Base-by-base conservation (phyloP, 768 basidiomycete species). In the Lactarius psammicola region DNA sequence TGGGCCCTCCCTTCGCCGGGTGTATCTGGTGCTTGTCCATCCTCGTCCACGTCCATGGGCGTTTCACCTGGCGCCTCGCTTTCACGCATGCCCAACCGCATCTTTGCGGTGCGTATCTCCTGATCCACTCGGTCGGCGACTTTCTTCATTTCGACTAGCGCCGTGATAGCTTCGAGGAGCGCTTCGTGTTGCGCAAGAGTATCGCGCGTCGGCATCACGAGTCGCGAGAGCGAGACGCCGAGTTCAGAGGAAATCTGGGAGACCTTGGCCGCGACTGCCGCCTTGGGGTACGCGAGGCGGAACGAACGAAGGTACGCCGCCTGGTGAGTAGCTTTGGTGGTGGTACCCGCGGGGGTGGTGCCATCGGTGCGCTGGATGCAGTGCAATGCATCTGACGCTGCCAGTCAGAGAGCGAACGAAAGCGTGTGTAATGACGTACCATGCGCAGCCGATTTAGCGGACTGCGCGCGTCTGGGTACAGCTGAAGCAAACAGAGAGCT, bases 171-270 rank as follows among this genome's bases (percentile, higher is more conserved):
- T 5, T 88, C 87, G 54, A 95, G 72, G 18, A 98, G 76, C 17
- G 80, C 79, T 67, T 97, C 94, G 23, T 95, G 80, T 70, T 84
- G 85, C 60, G 83, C 80, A 60, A 88, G 81, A 69, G 94, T 97
- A 30, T 87, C 87, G 44, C 87, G 82, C 2, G 97, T 98, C 20
- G 97, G 97, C 94, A 98, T 98, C 66, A 96, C 91, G 58, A 99
- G 82, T 13, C 90, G 86, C 18, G 82, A 83, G 62, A 86, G 80
- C 18, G 83, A 82, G 13, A 97, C 78, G 17, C 89, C 88, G 13
- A 95, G 81, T 76, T 98, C 95, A 8, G 81, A 74, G 18, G 98
- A 82, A 17, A 88, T 82, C 65, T 89, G 87, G 10, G 86, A 81
- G 70, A 98, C 85, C 73, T 94, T 93, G 18, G 87, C 85, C 2